Percentiles rank a stretch among this genome's conserved stretches.
Conservation (phyloP, 2,329 filamentous ascomycete genomes). For the Fusarium foetens region DNA sequence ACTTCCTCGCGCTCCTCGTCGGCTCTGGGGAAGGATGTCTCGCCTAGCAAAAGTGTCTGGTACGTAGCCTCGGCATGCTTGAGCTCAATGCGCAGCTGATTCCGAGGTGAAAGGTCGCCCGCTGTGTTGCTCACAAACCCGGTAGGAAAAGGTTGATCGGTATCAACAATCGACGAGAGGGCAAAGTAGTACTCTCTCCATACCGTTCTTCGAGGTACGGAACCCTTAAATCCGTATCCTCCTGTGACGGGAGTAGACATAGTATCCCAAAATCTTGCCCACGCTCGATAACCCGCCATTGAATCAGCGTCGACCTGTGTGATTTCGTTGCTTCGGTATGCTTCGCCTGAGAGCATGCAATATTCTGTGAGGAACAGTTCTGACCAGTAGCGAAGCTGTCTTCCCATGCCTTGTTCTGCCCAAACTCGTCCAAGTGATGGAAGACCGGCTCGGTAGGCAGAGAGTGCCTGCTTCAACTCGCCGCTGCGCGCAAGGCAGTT, state of each 20-base stretch:
- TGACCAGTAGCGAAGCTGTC: constrained; percentile 80
- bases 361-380: constrained; percentile 81
- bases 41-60: constrained; percentile 79
- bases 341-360: constrained; percentile 74
- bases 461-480: constrained; percentile 67
- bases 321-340: constrained; percentile 62
- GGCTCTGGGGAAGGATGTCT: constrained; percentile 86
- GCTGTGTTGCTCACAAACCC: constrained; percentile 55
- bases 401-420: constrained; percentile 62
- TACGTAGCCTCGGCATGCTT: constrained; percentile 83
- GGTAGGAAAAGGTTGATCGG: constrained; percentile 69
- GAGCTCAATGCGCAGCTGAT: constrained; percentile 78
- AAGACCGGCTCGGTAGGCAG: constrained; percentile 73
- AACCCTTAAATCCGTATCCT: constrained; percentile 67
- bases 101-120: constrained; percentile 64
- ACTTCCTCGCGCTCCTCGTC: constrained; percentile 81
- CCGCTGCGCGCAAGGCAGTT: constrained; percentile 64
- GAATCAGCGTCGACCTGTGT: constrained; percentile 63
- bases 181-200: constrained; percentile 89
- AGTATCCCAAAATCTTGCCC: constrained; percentile 75
- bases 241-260: constrained; percentile 60
- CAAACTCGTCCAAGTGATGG: constrained; percentile 68
- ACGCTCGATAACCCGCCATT: constrained; percentile 70
- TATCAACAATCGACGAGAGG: constrained; percentile 78
- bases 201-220: constrained; percentile 72